These are phyloP conservation scores for Setaria viridis DNA, from an alignment of 202 grass and related monocot genomes.

Conservation along the genomic window DNA sequence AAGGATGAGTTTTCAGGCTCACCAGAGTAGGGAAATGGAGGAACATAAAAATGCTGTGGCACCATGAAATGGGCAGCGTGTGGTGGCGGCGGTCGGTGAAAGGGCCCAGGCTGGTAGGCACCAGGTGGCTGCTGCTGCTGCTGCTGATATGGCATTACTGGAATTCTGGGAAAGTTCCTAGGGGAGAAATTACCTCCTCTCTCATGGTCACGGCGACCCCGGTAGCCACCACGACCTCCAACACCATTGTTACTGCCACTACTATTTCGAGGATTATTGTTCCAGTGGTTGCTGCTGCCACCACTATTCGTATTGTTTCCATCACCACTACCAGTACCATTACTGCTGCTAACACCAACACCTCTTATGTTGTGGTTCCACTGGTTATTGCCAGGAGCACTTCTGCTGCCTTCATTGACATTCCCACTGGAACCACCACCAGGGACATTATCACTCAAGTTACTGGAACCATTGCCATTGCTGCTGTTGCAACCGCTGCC, in stretches of 20 bases:
- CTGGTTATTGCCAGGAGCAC: slow-evolving; percentile 7
- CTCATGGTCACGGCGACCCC: slow-evolving; percentile 53
- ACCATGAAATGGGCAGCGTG: slow-evolving; percentile 44
- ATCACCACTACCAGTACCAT: slow-evolving; percentile 31
- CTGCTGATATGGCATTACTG: slow-evolving; percentile 23
- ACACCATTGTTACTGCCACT: slow-evolving; percentile 43
- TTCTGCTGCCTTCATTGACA: slow-evolving; percentile 31
- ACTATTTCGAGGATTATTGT: slow-evolving; percentile 37
- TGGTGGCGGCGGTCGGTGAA: slow-evolving; percentile 35
- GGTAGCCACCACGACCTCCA: slow-evolving; percentile 40
- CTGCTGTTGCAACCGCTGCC: slow-evolving; percentile 40
- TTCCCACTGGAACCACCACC: background rate
- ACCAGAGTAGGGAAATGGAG: slow-evolving; percentile 56
- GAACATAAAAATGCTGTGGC: slow-evolving; percentile 46
- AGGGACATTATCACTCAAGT: slow-evolving; percentile 9
- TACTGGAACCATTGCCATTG: slow-evolving; percentile 16
- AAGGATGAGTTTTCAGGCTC: slow-evolving; percentile 28
- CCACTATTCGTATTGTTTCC: slow-evolving; percentile 40
- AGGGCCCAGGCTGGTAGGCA: slow-evolving; percentile 48
- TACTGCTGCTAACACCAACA: slow-evolving; percentile 21
- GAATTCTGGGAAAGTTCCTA: slow-evolving; percentile 37
- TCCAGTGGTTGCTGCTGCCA: slow-evolving; percentile 36
- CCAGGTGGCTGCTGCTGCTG: slow-evolving; percentile 42
- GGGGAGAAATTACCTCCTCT: slow-evolving; percentile 50
- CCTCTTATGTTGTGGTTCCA: slow-evolving; percentile 36